Base-by-base conservation (phyloP, 108 stramenopile genomes). In the Cyclotella choctawhatcheeana region DNA sequence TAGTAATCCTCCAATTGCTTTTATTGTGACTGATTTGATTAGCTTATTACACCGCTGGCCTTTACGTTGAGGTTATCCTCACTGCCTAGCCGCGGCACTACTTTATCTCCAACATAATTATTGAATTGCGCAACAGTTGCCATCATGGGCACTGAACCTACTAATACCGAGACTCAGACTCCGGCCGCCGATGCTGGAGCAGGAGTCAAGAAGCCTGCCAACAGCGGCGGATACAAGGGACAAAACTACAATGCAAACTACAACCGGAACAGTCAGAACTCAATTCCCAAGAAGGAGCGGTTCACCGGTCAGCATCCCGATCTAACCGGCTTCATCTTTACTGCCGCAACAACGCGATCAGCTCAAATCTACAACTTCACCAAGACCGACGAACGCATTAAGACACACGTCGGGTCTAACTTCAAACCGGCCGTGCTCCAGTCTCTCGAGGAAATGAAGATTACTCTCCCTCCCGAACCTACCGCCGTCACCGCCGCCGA, bases 121-220 rank as follows among this genome's bases (percentile, higher is more conserved):
- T 50, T 50, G 48, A 50, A 50, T 50, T 50, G 48, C 48, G 48
- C 12, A n/a, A n/a, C 48, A 20, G 48, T 50, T 50, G 48, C 18
- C 48, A 50, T 4, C 6, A 50, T 50, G 48, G 48, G 48, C 48
- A 50, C 48, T 20, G 48, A 50, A 4, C 48, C n/a, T n/a, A 4
- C 48, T 7, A n/a, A 18, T 4, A 20, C 17, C 12, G 48, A n/a
- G 18, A n/a, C 12, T 4, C 48, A 50, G 17, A 50, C 12, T 10
- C 48, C 48, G 17, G 18, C 18, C 48, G 18, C 18, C 17, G 18
- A 50, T 4, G 18, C 12, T 50, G 48, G 18, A 20, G n/a, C n/a
- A n/a, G n/a, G n/a, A n/a, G n/a, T n/a, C n/a, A n/a, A n/a, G n/a
- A n/a, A n/a, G n/a, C n/a, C n/a, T n/a, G n/a, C n/a, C n/a, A n/a